Conservation (phyloP, 1,284 basidiomycete genomes). For the Ustilago loliicola region DNA sequence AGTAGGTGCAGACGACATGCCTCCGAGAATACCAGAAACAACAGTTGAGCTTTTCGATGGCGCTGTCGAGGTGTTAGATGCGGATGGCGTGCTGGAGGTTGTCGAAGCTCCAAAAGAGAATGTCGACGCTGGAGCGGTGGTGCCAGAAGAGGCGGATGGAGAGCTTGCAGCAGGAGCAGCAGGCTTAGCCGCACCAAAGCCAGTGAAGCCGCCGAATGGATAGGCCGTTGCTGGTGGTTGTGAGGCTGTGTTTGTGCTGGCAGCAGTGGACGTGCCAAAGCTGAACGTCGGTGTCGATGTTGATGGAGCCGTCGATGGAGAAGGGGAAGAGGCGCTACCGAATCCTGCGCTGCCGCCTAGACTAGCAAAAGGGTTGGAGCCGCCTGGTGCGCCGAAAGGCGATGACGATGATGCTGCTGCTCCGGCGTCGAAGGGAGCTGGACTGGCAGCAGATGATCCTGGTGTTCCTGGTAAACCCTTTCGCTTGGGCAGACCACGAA, state of each 20-base stretch:
- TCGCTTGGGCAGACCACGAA: constrained; percentile 44
- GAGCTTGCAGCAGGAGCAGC: constrained; percentile 18
- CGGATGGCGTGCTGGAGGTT: neutral
- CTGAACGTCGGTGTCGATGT: constrained; percentile 32
- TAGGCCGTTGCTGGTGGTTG: constrained; percentile 28
- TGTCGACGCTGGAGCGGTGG: constrained; percentile 13
- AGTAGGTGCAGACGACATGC: constrained; percentile 16
- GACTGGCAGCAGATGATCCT: constrained; percentile 18
- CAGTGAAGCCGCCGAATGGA: constrained; percentile 39
- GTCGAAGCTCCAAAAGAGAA: constrained; percentile 23
- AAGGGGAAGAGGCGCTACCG: constrained; percentile 25
- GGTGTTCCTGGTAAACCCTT: constrained; percentile 25
- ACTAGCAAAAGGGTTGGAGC: constrained; percentile 36
- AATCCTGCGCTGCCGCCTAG: constrained; percentile 22
- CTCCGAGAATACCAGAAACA: constrained; percentile 18
- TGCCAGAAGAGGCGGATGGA: constrained; percentile 8
- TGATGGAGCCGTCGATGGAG: constrained; percentile 14
- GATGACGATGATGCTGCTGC: constrained; percentile 19
- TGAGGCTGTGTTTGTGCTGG: constrained; percentile 14
- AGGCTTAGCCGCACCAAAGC: constrained; percentile 33
- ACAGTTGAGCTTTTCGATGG: constrained; percentile 29
- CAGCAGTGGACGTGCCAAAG: constrained; percentile 22
- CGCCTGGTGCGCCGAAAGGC: constrained; percentile 22
- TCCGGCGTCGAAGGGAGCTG: constrained; percentile 17
- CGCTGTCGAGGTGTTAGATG: constrained; percentile 14